Base-by-base conservation (phyloP, 2,329 filamentous ascomycete genomes). In the Aspergillus quadrilineatus region DNA sequence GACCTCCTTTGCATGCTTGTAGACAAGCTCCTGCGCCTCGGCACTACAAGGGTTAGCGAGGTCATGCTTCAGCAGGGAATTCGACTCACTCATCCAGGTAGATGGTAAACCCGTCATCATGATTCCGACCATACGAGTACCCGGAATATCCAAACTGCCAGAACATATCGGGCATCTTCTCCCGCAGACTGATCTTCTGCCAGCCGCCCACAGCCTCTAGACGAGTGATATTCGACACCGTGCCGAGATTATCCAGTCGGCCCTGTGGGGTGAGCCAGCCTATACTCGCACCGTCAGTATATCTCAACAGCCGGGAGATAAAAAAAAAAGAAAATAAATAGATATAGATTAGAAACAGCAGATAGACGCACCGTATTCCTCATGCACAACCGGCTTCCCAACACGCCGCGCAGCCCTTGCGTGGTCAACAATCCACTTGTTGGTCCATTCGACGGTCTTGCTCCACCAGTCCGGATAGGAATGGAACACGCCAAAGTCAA, bases 401-500 rank as follows among this genome's bases (percentile, higher is more conserved):
- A 42, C 50, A 28, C 22, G 17, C 47, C 41, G 17, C 8, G 29
- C 55, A 9, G 17, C 48, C 6, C 15, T 10, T 4, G 58, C 58
- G 43, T 60, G 58, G 28, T 60, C 58, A 3, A 9, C 17, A 29
- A 60, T 53, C 55, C 58, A 60, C 52, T 60, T 36, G 46, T 60
- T 44, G 8, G 58, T 58, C 58, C 58, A 60, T n/a, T 14, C 7
- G 32, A 60, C 58, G 1, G 56, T 60, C 55, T 60, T 60, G 9
- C 26, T 56, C 56, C 58, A 60, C 58, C 58, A 60, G n/a, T 60
- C 58, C 5, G 58, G 58, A 36, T 60, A 60, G 26, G 58, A 60
- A 32, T 61, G 59, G 37, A 61, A 60, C 2, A 46, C 43, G 4
- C 57, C 59, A 17, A 61, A 61, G 34, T 61, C 59, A 22, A 61